These are phyloP conservation scores for Hysterangium stoloniferum DNA, from an alignment of 768 basidiomycete genomes.

Conservation along the genomic window DNA sequence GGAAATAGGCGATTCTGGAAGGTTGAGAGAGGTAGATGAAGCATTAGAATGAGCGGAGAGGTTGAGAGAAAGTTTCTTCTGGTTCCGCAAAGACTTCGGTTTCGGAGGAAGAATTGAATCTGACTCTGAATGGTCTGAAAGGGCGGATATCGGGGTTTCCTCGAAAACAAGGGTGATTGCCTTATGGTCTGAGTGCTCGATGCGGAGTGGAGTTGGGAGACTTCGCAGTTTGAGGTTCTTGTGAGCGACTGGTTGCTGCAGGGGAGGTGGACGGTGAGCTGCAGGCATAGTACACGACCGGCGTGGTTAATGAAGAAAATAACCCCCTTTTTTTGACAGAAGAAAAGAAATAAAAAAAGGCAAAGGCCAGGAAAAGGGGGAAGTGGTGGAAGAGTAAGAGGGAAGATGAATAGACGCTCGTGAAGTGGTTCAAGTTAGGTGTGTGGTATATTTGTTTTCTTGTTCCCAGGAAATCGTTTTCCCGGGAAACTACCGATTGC, in stretches of 20 bases:
- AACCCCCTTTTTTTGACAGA: constrained; percentile 10
- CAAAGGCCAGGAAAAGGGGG: constrained; percentile 12
- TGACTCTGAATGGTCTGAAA: constrained; percentile 47
- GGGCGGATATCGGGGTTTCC: constrained; percentile 38
- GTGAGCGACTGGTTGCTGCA: constrained; percentile 22
- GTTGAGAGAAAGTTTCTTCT: constrained; percentile 69
- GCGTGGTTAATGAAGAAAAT: constrained; percentile 28
- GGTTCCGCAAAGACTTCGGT: constrained; percentile 48
- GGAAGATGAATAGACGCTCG: neutral
- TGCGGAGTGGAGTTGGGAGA: constrained; percentile 49
- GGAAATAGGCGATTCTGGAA: constrained; percentile 23
- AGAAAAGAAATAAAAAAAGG: constrained; percentile 21
- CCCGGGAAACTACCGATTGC: too few species aligned
- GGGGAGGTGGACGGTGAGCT: constrained; percentile 19
- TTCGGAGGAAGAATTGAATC: constrained; percentile 34
- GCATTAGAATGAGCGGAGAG: constrained; percentile 45
- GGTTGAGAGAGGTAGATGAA: constrained; percentile 44
- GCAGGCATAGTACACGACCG: constrained; percentile 28
- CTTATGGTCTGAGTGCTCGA: constrained; percentile 44
- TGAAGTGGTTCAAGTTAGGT: too few species aligned
- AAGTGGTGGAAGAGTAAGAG: constrained; percentile 10
- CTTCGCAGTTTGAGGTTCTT: constrained; percentile 39
- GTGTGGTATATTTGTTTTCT: too few species aligned
- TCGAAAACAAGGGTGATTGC: constrained; percentile 43
- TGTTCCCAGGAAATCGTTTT: too few species aligned